Evolutionary conservation across 2,329 filamentous ascomycete genomes (phyloP).

Genomic region (Alternaria triticimaculans): DNA sequence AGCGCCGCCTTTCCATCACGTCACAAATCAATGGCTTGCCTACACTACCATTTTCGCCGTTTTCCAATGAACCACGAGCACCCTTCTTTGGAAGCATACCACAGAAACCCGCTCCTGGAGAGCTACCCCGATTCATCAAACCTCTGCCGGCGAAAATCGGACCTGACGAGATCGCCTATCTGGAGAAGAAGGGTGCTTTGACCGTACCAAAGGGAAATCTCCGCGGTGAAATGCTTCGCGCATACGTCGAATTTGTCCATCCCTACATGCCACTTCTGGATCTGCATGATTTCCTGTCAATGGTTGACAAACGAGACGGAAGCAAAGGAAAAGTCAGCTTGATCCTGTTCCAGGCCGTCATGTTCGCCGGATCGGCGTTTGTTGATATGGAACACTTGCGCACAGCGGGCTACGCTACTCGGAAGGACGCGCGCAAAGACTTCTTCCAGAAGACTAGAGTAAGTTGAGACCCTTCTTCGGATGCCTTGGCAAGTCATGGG

Average conservation of each 20-base stretch:
- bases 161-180: constrained; percentile 81
- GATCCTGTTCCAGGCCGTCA: constrained; percentile 89
- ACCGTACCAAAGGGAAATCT: constrained; percentile 73
- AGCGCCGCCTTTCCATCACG: constrained; percentile 54
- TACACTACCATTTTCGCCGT: constrained; percentile 47
- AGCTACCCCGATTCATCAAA: constrained; percentile 74
- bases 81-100: constrained; percentile 57
- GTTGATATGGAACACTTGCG: constrained; percentile 79
- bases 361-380: constrained; percentile 91
- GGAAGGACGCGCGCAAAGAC: constrained; percentile 82
- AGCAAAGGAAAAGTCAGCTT: constrained; percentile 77
- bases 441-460: constrained; percentile 91
- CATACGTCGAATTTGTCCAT: constrained; percentile 88
- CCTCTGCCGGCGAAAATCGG: constrained; percentile 79
- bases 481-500: constrained; percentile 1
- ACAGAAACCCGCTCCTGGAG: constrained; percentile 52
- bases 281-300: constrained; percentile 64
- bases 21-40: constrained; percentile 44
- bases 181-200: constrained; percentile 83
- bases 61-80: constrained; percentile 34
- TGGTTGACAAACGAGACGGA: constrained; percentile 71
- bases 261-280: constrained; percentile 92
- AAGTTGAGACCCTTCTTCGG: constrained; percentile 47
- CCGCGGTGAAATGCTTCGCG: constrained; percentile 80
- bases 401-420: constrained; percentile 76